Evolutionary conservation across 345 rosid genomes (phyloP).

Genomic region (Luvunga scandens): DNA sequence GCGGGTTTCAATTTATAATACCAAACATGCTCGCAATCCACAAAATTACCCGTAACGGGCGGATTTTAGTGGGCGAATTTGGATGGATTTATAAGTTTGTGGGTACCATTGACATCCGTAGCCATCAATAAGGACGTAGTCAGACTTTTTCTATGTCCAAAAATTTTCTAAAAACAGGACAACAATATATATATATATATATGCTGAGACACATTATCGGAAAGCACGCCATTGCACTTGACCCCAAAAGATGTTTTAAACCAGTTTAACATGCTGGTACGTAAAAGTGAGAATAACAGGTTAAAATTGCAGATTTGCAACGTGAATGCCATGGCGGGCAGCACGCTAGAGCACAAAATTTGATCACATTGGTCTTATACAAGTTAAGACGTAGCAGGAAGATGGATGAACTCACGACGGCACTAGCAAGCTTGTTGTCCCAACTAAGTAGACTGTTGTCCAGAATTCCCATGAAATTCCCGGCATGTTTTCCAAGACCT

Average conservation of each 20-base stretch:
- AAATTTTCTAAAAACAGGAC: neutral
- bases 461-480: constrained; percentile 86
- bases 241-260: neutral
- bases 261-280: too few species aligned
- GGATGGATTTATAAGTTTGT: too few species aligned
- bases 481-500: constrained; percentile 82
- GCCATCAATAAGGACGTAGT: neutral
- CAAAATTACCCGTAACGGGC: too few species aligned
- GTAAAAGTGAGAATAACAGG: neutral
- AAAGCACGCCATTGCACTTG: neutral
- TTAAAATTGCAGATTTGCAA: neutral
- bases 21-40: too few species aligned
- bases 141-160: neutral
- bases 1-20: too few species aligned
- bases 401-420: constrained; percentile 53
- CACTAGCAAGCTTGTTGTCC: constrained; percentile 96
- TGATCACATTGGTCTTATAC: neutral
- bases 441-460: constrained; percentile 84
- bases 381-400: constrained; percentile 6
- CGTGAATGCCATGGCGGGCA: neutral
- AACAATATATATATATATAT: neutral
- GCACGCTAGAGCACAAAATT: neutral
- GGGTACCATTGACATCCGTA: too few species aligned
- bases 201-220: too few species aligned
- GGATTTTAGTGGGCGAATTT: too few species aligned